Evolutionary conservation across 1,284 basidiomycete species (phyloP).

Genomic region (Polyporus tsugae): DNA sequence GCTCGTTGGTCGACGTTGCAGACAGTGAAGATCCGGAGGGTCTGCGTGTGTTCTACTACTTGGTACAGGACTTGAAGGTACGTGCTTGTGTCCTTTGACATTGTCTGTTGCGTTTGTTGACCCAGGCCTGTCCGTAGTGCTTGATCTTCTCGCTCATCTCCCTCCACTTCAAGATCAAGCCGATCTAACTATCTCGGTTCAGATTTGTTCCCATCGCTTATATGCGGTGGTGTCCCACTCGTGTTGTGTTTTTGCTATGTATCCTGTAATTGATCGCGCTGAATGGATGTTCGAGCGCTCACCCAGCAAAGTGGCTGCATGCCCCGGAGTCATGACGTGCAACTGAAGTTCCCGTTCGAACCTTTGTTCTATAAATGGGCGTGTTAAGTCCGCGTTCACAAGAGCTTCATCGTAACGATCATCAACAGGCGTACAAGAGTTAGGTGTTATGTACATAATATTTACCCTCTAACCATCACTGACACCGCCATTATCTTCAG

Average conservation of each 20-base stretch:
- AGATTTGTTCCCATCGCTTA: neutral
- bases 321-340: neutral
- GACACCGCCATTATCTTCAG: neutral
- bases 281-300: neutral
- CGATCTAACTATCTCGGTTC: conserved; percentile 64
- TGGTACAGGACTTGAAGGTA: conserved; percentile 97
- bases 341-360: neutral
- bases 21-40: conserved; percentile 98
- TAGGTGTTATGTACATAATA: neutral
- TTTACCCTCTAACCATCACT: neutral
- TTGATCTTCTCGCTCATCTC: conserved; percentile 98
- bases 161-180: conserved; percentile 99
- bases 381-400: neutral
- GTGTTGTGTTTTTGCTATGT: neutral
- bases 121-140: conserved; percentile 65
- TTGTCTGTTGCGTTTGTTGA: neutral
- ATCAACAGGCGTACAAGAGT: neutral
- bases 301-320: neutral
- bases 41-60: conserved; percentile 97
- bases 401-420: neutral
- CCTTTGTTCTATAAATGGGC: neutral
- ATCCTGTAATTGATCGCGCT: conserved; percentile 1
- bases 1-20: conserved; percentile 95
- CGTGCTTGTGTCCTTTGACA: conserved; percentile 30
- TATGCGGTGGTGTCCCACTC: neutral